Evolutionary conservation across 2,329 filamentous ascomycete species (phyloP).

Genomic region (Balansia obtecta): DNA sequence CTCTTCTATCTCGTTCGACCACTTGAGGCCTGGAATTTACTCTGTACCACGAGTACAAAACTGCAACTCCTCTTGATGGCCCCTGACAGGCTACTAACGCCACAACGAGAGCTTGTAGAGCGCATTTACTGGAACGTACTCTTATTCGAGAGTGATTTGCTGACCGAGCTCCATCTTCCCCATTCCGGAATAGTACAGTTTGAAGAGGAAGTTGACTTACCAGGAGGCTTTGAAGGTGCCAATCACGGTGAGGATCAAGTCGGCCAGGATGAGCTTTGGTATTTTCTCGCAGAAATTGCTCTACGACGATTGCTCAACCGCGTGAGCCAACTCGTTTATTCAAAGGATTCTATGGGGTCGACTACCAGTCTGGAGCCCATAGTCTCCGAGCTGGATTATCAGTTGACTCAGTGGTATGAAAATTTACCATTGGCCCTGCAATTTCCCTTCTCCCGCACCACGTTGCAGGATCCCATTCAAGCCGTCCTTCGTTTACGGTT

Average conservation of each 20-base stretch:
- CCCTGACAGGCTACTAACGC: constrained; percentile 55
- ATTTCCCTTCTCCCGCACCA: constrained; percentile 58
- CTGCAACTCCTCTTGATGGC: constrained; percentile 66
- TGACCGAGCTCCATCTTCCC: constrained; percentile 68
- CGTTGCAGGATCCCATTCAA: constrained; percentile 62
- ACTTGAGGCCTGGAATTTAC: constrained; percentile 69
- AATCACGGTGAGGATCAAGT: constrained; percentile 40
- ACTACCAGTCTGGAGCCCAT: constrained; percentile 65
- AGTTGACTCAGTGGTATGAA: constrained; percentile 77
- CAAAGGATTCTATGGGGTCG: constrained; percentile 57
- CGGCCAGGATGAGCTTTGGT: constrained; percentile 71
- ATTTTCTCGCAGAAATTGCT: constrained; percentile 74
- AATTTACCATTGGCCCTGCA: constrained; percentile 62
- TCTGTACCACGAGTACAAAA: constrained; percentile 72
- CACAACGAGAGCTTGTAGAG: constrained; percentile 61
- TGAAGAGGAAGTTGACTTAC: constrained; percentile 67
- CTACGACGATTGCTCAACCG: constrained; percentile 64
- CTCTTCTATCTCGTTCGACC: constrained; percentile 73
- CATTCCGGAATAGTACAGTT: constrained; percentile 75
- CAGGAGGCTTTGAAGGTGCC: constrained; percentile 65
- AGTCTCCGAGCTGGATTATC: constrained; percentile 69
- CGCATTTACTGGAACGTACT: constrained; percentile 77
- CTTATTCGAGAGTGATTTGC: constrained; percentile 67
- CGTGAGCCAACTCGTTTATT: constrained; percentile 69
- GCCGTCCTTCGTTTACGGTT: constrained; percentile 69